These are phyloP conservation scores for Xylaria digitata DNA, from an alignment of 2,329 filamentous ascomycete species.

Conservation along the genomic window DNA sequence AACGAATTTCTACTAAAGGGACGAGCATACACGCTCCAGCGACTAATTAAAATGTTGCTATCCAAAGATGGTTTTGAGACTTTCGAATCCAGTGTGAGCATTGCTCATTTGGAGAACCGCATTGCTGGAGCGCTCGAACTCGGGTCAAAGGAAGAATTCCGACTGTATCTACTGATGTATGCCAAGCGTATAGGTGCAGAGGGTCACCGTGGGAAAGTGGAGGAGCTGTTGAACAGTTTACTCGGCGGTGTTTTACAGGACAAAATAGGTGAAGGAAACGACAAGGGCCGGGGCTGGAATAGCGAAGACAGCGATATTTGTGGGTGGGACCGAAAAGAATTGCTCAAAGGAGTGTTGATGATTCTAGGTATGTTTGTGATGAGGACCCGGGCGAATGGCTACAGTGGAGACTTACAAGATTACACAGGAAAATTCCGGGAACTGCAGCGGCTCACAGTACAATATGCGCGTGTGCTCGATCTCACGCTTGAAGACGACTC, in stretches of 20 bases:
- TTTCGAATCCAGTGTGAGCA: constrained; percentile 90
- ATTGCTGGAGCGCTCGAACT: constrained; percentile 89
- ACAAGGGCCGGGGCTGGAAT: constrained; percentile 69
- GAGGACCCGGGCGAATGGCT: constrained; percentile 17
- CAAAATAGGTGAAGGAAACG: constrained; percentile 57
- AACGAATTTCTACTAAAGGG: constrained; percentile 92
- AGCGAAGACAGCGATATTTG: constrained; percentile 79
- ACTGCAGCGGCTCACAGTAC: constrained; percentile 91
- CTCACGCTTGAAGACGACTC: constrained; percentile 63
- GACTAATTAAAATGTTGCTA: constrained; percentile 88
- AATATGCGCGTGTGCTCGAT: constrained; percentile 87
- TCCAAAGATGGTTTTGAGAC: constrained; percentile 91
- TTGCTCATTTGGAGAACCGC: constrained; percentile 94
- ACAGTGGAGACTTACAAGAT: constrained; percentile 44
- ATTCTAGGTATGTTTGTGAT: constrained; percentile 78
- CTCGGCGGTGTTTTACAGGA: constrained; percentile 77
- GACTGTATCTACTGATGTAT: constrained; percentile 97
- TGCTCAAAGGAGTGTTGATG: constrained; percentile 90
- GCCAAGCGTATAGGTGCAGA: constrained; percentile 94
- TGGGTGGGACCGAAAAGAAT: constrained; percentile 88
- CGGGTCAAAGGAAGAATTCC: constrained; percentile 90
- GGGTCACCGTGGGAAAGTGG: constrained; percentile 86
- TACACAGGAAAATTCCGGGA: constrained; percentile 89
- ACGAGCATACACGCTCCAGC: constrained; percentile 88
- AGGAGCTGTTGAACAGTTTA: constrained; percentile 86